Evolutionary conservation across 352 stramenopile species (phyloP).

Genomic region (Globisporangium polare): DNA sequence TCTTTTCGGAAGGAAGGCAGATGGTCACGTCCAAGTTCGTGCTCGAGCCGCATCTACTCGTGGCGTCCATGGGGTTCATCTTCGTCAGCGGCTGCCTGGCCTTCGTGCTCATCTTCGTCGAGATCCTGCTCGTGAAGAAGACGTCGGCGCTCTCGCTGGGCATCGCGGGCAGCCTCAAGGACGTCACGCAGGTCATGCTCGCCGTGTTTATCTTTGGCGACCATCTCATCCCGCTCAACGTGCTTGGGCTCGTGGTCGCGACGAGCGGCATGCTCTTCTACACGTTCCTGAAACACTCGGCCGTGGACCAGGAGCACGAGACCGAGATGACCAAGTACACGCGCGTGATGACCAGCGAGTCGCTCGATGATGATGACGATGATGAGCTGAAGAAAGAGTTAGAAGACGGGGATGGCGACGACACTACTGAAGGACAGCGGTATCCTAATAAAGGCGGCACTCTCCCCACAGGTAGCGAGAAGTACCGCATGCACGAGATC

Average conservation of each 20-base stretch:
- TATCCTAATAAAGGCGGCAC: not conserved
- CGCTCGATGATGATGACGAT: not conserved
- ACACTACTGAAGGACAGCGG: not conserved
- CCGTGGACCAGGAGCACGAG: conserved; percentile 13
- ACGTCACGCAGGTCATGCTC: conserved; percentile 76
- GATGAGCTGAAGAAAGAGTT: not conserved
- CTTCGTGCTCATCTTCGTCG: conserved; percentile 79
- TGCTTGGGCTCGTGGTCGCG: conserved; percentile 60
- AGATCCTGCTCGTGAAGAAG: conserved; percentile 79
- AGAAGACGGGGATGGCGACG: not conserved
- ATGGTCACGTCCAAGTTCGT: conserved; percentile 61
- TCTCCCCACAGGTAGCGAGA: not conserved
- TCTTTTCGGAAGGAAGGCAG: conserved; percentile 43
- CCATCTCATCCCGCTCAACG: conserved; percentile 56
- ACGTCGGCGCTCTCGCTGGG: conserved; percentile 78
- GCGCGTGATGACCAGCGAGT: conserved; percentile 25
- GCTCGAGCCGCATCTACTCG: conserved; percentile 37
- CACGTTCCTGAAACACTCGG: conserved; percentile 64
- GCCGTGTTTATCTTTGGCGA: conserved; percentile 78
- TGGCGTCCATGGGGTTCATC: conserved; percentile 57
- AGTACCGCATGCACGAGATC: conserved; percentile 13
- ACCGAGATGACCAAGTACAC: conserved; percentile 25
- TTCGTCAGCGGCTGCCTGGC: conserved; percentile 63
- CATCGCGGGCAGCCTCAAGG: conserved; percentile 78
- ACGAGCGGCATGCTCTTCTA: conserved; percentile 77